Percentiles rank a stretch among this genome's conserved stretches.
Conservation (phyloP, 2,329 filamentous ascomycete genomes). For the Fusarium bactridioides region DNA sequence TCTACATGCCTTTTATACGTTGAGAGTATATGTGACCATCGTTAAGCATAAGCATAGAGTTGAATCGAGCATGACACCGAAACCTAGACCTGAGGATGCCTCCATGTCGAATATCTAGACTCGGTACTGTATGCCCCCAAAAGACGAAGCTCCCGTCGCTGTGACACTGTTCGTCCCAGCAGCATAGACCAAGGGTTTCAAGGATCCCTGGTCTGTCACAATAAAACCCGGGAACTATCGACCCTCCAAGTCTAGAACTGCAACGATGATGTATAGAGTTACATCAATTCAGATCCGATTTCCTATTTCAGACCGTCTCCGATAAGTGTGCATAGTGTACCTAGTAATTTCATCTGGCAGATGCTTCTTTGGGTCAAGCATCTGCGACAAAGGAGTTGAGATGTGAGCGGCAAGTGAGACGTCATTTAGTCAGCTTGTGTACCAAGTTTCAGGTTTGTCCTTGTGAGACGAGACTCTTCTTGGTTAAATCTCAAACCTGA, state of each 20-base stretch:
- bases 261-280: not conserved
- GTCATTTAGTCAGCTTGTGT: slow-evolving; percentile 11
- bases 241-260: not conserved
- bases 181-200: slow-evolving; percentile 22
- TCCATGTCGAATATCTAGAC: not conserved
- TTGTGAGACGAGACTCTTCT: not conserved
- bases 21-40: slow-evolving; percentile 3
- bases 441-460: slow-evolving; percentile 7
- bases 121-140: slow-evolving; percentile 1
- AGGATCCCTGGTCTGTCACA: slow-evolving; percentile 20
- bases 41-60: slow-evolving; percentile 14
- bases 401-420: slow-evolving; percentile 37
- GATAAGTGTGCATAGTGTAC: not conserved
- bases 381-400: slow-evolving; percentile 22
- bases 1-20: slow-evolving; percentile 18
- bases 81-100: not conserved
- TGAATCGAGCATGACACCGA: slow-evolving; percentile 2
- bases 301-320: slow-evolving; percentile 6
- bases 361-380: slow-evolving; percentile 19
- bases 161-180: slow-evolving; percentile 29
- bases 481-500: not conserved
- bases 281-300: not conserved
- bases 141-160: slow-evolving; percentile 11
- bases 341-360: slow-evolving; percentile 4
- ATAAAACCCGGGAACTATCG: not conserved